Evolutionary conservation across 495 filamentous ascomycete species (phyloP).

Genomic region (Neurospora discreta): DNA sequence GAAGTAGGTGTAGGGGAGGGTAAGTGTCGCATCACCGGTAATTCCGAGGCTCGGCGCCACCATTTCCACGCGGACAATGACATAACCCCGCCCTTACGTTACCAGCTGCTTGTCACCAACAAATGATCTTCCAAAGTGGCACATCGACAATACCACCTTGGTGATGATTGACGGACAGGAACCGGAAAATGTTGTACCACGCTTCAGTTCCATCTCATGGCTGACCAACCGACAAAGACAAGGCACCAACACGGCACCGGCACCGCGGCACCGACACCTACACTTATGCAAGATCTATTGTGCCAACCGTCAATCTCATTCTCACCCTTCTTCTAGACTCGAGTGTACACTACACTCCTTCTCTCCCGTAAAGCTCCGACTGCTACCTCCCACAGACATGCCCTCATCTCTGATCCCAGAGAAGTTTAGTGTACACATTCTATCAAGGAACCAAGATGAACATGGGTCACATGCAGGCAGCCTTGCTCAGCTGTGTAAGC

Average conservation of each 20-base stretch:
- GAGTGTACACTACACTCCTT: neutral
- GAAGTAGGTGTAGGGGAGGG: neutral
- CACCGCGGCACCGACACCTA: neutral
- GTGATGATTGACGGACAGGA: neutral
- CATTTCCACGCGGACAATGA: neutral
- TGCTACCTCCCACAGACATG: neutral
- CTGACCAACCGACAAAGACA: neutral
- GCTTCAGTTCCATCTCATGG: neutral
- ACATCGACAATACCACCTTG: neutral
- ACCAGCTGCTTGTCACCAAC: neutral
- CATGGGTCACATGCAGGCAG: neutral
- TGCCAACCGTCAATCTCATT: too few species aligned
- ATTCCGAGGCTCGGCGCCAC: neutral
- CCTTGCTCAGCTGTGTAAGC: neutral
- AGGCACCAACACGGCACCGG: neutral
- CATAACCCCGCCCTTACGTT: neutral
- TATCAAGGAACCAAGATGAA: neutral
- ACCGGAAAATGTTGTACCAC: neutral
- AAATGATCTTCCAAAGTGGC: neutral
- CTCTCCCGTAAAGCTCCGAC: neutral
- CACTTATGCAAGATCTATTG: neutral
- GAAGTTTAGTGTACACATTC: neutral
- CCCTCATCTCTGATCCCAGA: neutral
- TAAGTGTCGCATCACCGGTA: neutral
- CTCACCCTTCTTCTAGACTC: neutral